Evolutionary conservation across 1,284 basidiomycete species (phyloP).

Genomic region (Ceratobasidium sp.): DNA sequence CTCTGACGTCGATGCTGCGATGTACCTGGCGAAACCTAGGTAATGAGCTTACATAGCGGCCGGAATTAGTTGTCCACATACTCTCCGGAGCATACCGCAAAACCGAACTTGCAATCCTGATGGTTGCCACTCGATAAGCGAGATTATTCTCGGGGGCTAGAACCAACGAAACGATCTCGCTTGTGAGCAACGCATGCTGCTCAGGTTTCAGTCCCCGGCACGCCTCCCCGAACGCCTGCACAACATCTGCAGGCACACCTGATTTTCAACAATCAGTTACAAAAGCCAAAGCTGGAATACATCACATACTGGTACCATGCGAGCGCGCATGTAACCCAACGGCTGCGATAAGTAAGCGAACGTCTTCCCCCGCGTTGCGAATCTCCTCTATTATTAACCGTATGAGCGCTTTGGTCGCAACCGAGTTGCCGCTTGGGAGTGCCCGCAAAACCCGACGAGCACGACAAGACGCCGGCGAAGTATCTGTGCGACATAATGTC

Average conservation of each 20-base stretch:
- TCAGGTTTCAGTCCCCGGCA: conserved; percentile 24
- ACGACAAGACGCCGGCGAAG: neutral
- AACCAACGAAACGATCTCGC: conserved; percentile 27
- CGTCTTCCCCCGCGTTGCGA: conserved; percentile 18
- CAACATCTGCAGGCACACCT: neutral
- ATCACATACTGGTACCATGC: conserved; percentile 16
- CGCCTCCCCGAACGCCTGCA: conserved; percentile 30
- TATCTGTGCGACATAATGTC: neutral
- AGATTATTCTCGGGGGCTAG: neutral
- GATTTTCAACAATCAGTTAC: neutral
- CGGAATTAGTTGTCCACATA: neutral
- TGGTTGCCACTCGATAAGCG: conserved; percentile 18
- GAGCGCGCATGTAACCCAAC: conserved; percentile 4
- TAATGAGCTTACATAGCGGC: neutral
- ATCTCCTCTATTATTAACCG: conserved; percentile 28
- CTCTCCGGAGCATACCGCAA: conserved; percentile 32
- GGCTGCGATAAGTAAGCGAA: conserved; percentile 22
- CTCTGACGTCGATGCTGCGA: conserved; percentile 23
- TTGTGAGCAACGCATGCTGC: conserved; percentile 18
- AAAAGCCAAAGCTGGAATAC: neutral
- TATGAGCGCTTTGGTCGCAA: conserved; percentile 33
- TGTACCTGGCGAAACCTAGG: conserved; percentile 16
- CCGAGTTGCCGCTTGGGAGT: conserved; percentile 8
- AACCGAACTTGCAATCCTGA: conserved; percentile 22
- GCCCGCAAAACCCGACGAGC: conserved; percentile 21